Evolutionary conservation across 2,329 filamentous ascomycete species (phyloP).

Genomic region (Arthrobotrys pseudoclavata): DNA sequence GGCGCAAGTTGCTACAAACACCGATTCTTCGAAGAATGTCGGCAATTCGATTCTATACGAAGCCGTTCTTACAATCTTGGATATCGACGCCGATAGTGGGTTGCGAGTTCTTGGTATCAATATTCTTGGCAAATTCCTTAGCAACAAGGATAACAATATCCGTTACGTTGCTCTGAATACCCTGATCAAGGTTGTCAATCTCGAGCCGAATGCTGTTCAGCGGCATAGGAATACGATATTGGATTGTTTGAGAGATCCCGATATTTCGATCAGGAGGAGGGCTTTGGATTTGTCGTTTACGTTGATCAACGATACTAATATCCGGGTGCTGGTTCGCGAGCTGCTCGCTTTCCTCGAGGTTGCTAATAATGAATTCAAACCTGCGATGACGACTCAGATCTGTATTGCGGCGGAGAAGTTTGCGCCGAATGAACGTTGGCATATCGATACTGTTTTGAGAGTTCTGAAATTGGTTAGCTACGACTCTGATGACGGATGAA

Average conservation of each 20-base stretch:
- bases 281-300: slow-evolving; percentile 99
- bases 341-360: slow-evolving; percentile 95
- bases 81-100: slow-evolving; percentile 97
- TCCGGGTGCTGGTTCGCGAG: slow-evolving; percentile 92
- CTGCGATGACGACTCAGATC: slow-evolving; percentile 97
- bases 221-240: slow-evolving; percentile 97
- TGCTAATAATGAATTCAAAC: slow-evolving; percentile 98
- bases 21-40: slow-evolving; percentile 97
- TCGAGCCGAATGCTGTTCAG: slow-evolving; percentile 97
- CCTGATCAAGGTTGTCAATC: slow-evolving; percentile 95
- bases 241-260: slow-evolving; percentile 93
- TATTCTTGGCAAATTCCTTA: slow-evolving; percentile 96
- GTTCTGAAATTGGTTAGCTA: slow-evolving; percentile 78
- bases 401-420: slow-evolving; percentile 96
- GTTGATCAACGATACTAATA: slow-evolving; percentile 95
- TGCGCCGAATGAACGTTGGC: slow-evolving; percentile 97
- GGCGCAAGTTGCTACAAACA: slow-evolving; percentile 97
- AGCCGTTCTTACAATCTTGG: slow-evolving; percentile 94
- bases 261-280: slow-evolving; percentile 95
- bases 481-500: neutral
- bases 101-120: slow-evolving; percentile 95
- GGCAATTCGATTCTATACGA: slow-evolving; percentile 99
- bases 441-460: slow-evolving; percentile 96
- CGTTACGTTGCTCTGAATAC: slow-evolving; percentile 98
- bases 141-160: slow-evolving; percentile 99